phyloP scores from a whole-genome alignment of 352 stramenopile species.

The Aphanomyces invadans region DNA sequence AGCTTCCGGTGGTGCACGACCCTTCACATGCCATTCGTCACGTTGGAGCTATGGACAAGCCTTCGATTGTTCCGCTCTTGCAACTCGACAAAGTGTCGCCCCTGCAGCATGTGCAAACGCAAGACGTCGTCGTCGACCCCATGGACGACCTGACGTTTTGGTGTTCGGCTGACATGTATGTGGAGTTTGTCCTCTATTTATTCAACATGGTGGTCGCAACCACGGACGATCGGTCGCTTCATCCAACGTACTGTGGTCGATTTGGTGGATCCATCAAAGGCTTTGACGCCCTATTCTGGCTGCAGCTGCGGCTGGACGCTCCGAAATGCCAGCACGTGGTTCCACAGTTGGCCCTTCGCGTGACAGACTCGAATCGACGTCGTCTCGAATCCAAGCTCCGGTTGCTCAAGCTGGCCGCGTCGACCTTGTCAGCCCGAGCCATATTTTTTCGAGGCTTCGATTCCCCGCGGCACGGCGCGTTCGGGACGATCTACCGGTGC shows the following conservation, averaged over 20 bases:
- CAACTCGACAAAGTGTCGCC: not conserved
- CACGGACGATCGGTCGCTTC: not conserved
- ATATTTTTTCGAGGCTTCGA: slow-evolving; percentile 12
- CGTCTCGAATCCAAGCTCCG: not conserved
- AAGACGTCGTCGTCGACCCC: not conserved
- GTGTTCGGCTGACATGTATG: not conserved
- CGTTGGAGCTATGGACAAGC: not conserved
- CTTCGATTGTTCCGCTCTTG: not conserved
- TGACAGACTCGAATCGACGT: not conserved
- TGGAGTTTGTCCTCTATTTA: not conserved
- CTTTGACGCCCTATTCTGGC: not conserved
- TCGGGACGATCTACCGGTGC: slow-evolving; percentile 15
- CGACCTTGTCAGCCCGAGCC: not conserved
- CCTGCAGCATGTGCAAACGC: not conserved
- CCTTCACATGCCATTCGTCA: no score
- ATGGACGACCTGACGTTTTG: not conserved
- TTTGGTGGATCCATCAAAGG: not conserved
- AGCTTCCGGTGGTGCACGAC: no score
- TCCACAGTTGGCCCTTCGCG: not conserved
- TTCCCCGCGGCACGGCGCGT: not conserved
- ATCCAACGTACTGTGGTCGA: not conserved
- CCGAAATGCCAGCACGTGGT: not conserved
- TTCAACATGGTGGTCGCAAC: not conserved
- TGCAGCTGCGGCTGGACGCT: not conserved
- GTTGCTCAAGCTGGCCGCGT: not conserved